Conservation (phyloP, 192 early-diverging fungal genomes). For the Cladochytrium replicatum region DNA sequence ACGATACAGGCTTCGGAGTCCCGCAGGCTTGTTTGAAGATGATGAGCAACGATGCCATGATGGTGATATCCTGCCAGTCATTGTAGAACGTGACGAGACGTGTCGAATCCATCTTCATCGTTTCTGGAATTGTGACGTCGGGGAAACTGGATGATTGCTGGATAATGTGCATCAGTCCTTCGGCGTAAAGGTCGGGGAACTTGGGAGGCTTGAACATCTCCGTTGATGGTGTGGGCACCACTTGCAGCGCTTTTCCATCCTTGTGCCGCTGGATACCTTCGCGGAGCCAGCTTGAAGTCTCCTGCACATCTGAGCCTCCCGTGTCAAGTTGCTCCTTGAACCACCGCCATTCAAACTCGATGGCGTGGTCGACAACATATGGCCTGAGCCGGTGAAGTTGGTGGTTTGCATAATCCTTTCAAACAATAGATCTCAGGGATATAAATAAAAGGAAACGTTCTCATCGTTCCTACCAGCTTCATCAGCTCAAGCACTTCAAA, state of each 20-base stretch:
- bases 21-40: constrained; percentile 33
- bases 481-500: constrained; percentile 68
- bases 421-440: not conserved
- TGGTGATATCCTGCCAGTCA: constrained; percentile 46
- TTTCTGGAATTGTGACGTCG: constrained; percentile 32
- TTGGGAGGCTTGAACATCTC: no score
- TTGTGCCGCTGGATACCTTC: not conserved
- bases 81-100: constrained; percentile 37
- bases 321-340: constrained; percentile 38
- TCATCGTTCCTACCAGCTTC: constrained; percentile 51
- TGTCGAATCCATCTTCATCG: constrained; percentile 30
- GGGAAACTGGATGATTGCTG: constrained; percentile 11
- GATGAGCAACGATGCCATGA: constrained; percentile 30
- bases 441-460: not conserved
- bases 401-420: constrained; percentile 54
- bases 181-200: constrained; percentile 19
- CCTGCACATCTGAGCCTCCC: constrained; percentile 8
- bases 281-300: constrained; percentile 19
- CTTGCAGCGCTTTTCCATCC: no score
- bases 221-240: no score
- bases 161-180: constrained; percentile 22
- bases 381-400: constrained; percentile 56
- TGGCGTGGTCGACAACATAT: constrained; percentile 56
- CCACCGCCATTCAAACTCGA: constrained; percentile 58
- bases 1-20: no score